A percentile compares a stretch with the other conserved stretches of the same genome.
Conservation (phyloP, 148 eudicot species). For the Vaccinium vitisidaea region DNA sequence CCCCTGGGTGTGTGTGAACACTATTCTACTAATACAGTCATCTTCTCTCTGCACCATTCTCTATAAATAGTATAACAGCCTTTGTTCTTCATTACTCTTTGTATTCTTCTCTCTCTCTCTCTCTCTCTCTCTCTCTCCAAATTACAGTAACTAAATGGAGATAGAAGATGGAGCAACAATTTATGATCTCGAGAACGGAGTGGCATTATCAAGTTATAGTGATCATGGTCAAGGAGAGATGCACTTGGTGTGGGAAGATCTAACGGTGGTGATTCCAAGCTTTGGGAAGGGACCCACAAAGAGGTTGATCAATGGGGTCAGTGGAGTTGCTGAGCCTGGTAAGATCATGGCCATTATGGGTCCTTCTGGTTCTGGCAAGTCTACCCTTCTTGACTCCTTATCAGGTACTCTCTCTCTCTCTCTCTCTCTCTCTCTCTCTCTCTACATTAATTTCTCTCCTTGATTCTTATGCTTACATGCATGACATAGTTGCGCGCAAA, state of each 20-base stretch:
- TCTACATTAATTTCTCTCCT: background rate
- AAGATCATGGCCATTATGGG: constrained; percentile 89
- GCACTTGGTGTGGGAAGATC: constrained; percentile 50
- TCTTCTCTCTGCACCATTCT: too few relatives aligned
- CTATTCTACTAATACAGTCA: too few relatives aligned
- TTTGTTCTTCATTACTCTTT: too few relatives aligned
- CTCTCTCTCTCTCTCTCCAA: background rate
- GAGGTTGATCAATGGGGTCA: constrained; percentile 37
- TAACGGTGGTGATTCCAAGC: constrained; percentile 48
- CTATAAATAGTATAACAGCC: too few relatives aligned
- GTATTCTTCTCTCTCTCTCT: too few relatives aligned
- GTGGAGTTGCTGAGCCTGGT: constrained; percentile 46
- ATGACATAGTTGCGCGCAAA: background rate
- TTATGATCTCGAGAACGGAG: constrained; percentile 30
- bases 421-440: background rate
- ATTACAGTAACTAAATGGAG: background rate
- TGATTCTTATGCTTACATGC: background rate
- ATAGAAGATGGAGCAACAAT: background rate
- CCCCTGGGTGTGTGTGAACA: too few relatives aligned
- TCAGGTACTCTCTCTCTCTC: constrained; percentile 28
- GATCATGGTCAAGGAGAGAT: constrained; percentile 21
- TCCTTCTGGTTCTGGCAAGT: constrained; percentile 92
- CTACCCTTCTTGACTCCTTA: constrained; percentile 82
- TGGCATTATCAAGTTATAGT: background rate
- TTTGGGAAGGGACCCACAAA: constrained; percentile 30